Percentiles rank a stretch among this genome's conserved stretches.
phyloP scores from a whole-genome alignment of 2,329 filamentous ascomycete genomes.

The Penicillium sp. region DNA sequence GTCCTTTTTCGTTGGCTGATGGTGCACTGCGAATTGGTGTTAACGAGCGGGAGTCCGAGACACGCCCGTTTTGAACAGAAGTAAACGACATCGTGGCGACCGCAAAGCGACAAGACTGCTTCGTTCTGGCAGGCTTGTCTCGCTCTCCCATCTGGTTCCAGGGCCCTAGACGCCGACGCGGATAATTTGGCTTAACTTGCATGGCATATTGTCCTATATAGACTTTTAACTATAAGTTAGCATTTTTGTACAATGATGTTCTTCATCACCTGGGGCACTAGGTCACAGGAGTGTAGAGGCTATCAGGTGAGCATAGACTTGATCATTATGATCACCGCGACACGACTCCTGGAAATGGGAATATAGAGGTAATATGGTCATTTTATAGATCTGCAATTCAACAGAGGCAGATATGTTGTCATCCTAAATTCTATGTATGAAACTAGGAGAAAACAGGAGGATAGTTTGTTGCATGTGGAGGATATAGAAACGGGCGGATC shows the following conservation, averaged over 20 bases:
- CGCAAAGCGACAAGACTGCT: slow-evolving; percentile 7
- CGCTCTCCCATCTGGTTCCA: slow-evolving; percentile 19
- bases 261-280: slow-evolving; percentile 5
- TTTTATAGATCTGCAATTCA: background rate
- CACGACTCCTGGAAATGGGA: background rate
- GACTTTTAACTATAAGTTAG: background rate
- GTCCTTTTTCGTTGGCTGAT: slow-evolving; percentile 7
- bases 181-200: background rate
- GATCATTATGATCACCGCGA: slow-evolving; percentile 1
- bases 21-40: slow-evolving; percentile 2
- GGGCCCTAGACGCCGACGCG: background rate
- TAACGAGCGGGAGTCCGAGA: background rate
- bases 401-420: background rate
- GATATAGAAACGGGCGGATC: background rate
- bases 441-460: background rate
- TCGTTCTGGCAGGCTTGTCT: slow-evolving; percentile 2
- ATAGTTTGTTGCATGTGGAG: background rate
- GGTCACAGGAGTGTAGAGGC: slow-evolving; percentile 1
- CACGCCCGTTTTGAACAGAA: background rate
- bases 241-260: background rate
- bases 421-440: background rate
- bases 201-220: background rate
- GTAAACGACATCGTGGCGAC: slow-evolving; percentile 7
- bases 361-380: background rate
- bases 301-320: slow-evolving; percentile 8